Conservation (phyloP, 129 eudicot species). For the Lactuca sativa region DNA sequence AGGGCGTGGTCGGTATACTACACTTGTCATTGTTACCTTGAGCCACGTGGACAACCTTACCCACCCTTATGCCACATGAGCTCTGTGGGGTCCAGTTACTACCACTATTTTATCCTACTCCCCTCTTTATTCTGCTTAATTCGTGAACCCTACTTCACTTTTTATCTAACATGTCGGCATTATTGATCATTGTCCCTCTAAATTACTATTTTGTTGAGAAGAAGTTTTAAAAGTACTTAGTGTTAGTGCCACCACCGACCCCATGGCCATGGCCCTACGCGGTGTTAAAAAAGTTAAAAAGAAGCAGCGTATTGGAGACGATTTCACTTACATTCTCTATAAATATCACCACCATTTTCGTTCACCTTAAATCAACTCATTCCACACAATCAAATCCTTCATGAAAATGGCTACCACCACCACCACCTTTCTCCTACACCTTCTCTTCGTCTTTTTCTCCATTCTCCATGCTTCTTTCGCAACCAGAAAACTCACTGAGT, state of each 20-base stretch:
- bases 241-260: background rate
- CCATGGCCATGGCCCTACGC: background rate
- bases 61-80: background rate
- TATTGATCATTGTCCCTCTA: background rate
- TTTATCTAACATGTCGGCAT: background rate
- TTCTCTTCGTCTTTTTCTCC: background rate
- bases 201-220: too few relatives aligned
- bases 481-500: constrained; percentile 37
- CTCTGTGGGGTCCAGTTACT: too few relatives aligned
- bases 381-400: background rate
- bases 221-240: background rate
- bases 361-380: constrained; percentile 13
- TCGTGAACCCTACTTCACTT: too few relatives aligned
- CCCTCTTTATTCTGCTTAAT: too few relatives aligned
- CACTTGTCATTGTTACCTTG: background rate
- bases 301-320: background rate
- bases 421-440: background rate
- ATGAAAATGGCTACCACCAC: background rate
- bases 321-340: background rate
- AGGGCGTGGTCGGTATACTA: background rate
- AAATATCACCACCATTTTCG: constrained; percentile 10
- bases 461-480: constrained; percentile 23
- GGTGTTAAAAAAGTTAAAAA: background rate
- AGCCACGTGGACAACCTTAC: background rate
- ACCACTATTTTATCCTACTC: too few relatives aligned